Conservation (phyloP, 208 protist species). For the Trypanosoma avium region DNA sequence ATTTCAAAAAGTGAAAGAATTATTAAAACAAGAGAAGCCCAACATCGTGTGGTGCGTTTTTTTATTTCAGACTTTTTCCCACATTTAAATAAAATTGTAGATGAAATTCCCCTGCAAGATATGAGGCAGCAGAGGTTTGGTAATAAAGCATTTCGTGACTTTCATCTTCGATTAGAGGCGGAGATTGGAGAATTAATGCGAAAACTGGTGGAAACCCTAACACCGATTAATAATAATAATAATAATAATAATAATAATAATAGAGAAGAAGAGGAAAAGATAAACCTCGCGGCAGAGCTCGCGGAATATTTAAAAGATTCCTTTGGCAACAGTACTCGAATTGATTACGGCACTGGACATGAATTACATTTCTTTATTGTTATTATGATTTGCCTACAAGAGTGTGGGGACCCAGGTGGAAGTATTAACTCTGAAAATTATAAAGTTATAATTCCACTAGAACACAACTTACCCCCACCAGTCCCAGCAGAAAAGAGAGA, state of each 20-base stretch:
- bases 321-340: constrained; percentile 95
- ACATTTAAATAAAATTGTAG: constrained; percentile 48
- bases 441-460: constrained; percentile 17
- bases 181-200: constrained; percentile 45
- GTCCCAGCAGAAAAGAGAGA: constrained; percentile 31
- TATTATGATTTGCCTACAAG: constrained; percentile 87
- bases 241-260: background rate
- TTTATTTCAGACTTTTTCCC: constrained; percentile 57
- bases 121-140: constrained; percentile 83
- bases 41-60: constrained; percentile 41
- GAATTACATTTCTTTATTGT: constrained; percentile 97
- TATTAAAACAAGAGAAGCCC: constrained; percentile 19
- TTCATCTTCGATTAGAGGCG: constrained; percentile 57
- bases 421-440: constrained; percentile 36
- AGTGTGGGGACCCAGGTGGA: constrained; percentile 68
- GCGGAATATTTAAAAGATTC: constrained; percentile 88
- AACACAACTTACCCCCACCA: constrained; percentile 4
- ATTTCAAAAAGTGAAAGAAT: constrained; percentile 22
- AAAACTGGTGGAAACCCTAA: constrained; percentile 53
- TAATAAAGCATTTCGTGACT: constrained; percentile 82
- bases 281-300: constrained; percentile 74
- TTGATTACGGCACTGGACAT: constrained; percentile 99
- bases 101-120: constrained; percentile 75
- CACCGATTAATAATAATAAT: background rate
- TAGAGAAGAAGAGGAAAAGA: constrained; percentile 2